Evolutionary conservation across 2,329 filamentous ascomycete species (phyloP).

Genomic region (Exophiala sp.): DNA sequence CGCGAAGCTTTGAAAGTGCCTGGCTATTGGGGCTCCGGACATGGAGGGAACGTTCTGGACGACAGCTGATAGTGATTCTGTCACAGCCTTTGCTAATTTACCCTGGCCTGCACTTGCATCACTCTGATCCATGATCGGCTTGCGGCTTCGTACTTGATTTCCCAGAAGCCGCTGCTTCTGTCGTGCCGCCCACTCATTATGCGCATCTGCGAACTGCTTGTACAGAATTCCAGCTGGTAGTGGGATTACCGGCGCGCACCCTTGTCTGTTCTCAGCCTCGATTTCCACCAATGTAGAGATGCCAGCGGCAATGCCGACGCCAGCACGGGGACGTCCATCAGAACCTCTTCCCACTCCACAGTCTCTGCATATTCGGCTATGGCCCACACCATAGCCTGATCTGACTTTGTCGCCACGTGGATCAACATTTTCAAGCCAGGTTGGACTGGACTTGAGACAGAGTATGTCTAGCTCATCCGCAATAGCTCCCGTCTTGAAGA

Average conservation of each 20-base stretch:
- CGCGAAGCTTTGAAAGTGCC: slow-evolving; percentile 39
- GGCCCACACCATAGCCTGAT: slow-evolving; percentile 43
- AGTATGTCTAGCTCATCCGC: slow-evolving; percentile 41
- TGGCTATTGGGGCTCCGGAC: slow-evolving; percentile 2
- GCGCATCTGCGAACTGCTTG: slow-evolving; percentile 39
- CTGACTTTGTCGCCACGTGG: slow-evolving; percentile 46
- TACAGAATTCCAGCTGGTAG: slow-evolving; percentile 46
- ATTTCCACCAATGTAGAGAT: slow-evolving; percentile 48
- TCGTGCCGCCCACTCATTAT: slow-evolving; percentile 40
- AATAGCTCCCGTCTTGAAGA: slow-evolving; percentile 51
- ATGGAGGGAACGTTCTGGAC: slow-evolving; percentile 5
- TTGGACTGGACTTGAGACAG: slow-evolving; percentile 39
- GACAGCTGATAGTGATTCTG: neutral
- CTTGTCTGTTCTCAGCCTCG: slow-evolving; percentile 43
- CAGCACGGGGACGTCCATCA: slow-evolving; percentile 40
- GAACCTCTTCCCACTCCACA: slow-evolving; percentile 45
- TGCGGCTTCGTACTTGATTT: slow-evolving; percentile 19
- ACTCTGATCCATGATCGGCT: slow-evolving; percentile 11
- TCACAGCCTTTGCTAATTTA: neutral
- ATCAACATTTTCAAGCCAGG: slow-evolving; percentile 43
- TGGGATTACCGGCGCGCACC: slow-evolving; percentile 45
- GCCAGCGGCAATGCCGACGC: slow-evolving; percentile 44
- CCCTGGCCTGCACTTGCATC: slow-evolving; percentile 1
- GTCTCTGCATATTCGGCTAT: slow-evolving; percentile 42
- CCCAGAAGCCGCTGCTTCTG: slow-evolving; percentile 22